Evolutionary conservation across 306 rosid species (phyloP).

Genomic region (Ziziphus jujuba): DNA sequence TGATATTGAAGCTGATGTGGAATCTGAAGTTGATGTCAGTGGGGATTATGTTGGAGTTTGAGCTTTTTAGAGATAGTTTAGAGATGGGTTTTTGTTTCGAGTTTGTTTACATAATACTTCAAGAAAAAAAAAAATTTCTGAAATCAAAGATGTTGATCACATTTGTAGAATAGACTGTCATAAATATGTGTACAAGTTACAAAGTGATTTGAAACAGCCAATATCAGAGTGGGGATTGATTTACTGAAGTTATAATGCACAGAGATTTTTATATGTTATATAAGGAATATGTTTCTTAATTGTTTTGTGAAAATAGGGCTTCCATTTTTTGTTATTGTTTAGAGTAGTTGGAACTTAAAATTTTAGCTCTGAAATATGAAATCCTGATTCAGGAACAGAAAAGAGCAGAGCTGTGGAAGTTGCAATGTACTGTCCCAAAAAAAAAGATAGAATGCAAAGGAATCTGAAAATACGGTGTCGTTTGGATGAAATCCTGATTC

Average conservation of each 20-base stretch:
- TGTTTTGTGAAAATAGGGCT: background rate
- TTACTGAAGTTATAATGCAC: background rate
- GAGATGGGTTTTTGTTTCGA: background rate
- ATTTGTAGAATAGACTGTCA: slow-evolving; percentile 19
- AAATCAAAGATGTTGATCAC: slow-evolving; percentile 27
- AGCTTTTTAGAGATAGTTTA: slow-evolving; percentile 5
- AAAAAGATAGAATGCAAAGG: too few species aligned
- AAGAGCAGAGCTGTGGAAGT: background rate
- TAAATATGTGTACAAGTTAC: slow-evolving; percentile 5
- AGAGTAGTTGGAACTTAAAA: too few species aligned
- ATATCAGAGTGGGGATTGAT: slow-evolving; percentile 27
- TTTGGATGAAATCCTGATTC: too few species aligned
- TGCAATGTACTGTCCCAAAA: slow-evolving; percentile 48
- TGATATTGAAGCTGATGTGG: slow-evolving; percentile 46
- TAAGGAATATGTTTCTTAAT: background rate
- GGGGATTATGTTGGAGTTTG: slow-evolving; percentile 35
- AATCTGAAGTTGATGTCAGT: slow-evolving; percentile 49
- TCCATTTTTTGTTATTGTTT: too few species aligned
- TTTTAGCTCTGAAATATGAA: too few species aligned
- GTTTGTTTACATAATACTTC: background rate
- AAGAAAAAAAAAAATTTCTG: background rate
- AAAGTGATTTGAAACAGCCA: slow-evolving; percentile 5
- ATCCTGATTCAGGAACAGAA: background rate
- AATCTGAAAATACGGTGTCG: too few species aligned
- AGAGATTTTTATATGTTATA: too few species aligned